These are phyloP conservation scores for Tolypocladium sp. DNA, from an alignment of 2,329 filamentous ascomycete genomes.

Conservation along the genomic window DNA sequence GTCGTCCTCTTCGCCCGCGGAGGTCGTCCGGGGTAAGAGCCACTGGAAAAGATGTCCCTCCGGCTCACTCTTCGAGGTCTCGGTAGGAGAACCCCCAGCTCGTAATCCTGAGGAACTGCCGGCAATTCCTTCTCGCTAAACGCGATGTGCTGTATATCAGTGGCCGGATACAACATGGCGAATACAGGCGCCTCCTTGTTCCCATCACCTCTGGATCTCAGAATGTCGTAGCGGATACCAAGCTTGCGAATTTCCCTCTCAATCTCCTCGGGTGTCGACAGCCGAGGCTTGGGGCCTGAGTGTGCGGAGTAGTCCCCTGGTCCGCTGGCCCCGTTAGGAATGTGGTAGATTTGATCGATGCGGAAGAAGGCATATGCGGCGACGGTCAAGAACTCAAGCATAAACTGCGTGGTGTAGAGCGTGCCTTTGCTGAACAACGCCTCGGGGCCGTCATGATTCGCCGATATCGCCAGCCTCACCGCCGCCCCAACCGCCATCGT, in stretches of 20 bases:
- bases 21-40: neutral
- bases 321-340: conserved; percentile 16
- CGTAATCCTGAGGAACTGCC: too few relatives aligned
- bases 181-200: too few relatives aligned
- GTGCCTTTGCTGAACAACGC: conserved; percentile 20
- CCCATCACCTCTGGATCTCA: too few relatives aligned
- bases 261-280: neutral
- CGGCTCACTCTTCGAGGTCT: too few relatives aligned
- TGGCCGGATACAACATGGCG: too few relatives aligned
- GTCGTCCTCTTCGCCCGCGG: neutral
- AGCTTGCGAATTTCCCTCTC: neutral
- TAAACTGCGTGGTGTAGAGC: conserved; percentile 26
- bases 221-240: neutral
- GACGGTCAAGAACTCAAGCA: conserved; percentile 19
- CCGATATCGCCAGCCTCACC: conserved; percentile 14
- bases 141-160: too few relatives aligned
- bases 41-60: too few relatives aligned
- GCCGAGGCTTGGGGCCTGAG: too few relatives aligned
- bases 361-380: conserved; percentile 15
- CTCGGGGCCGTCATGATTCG: conserved; percentile 9
- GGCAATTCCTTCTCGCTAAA: too few relatives aligned
- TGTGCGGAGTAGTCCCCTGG: neutral
- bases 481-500: conserved; percentile 10
- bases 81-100: too few relatives aligned
- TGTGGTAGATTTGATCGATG: conserved; percentile 19